These are phyloP conservation scores for Nicotiana otophora DNA, from an alignment of 257 asterid genomes.

Conservation along the genomic window DNA sequence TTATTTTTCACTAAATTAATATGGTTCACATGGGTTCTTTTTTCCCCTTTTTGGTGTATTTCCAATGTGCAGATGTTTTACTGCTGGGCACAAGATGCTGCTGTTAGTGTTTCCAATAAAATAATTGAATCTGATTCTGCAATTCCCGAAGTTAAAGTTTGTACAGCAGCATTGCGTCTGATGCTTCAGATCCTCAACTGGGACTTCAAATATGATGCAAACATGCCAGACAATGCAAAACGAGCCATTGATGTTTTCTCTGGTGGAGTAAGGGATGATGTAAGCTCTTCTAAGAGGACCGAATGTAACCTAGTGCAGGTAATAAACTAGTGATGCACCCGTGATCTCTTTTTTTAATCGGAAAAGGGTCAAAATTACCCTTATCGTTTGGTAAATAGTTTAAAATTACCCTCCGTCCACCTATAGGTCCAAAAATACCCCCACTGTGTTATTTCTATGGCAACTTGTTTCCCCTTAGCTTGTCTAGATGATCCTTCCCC, in stretches of 20 bases:
- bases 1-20: slow-evolving; percentile 14
- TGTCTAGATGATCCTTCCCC: no score
- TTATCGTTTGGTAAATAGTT: no score
- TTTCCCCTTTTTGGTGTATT: slow-evolving; percentile 5
- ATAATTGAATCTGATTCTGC: slow-evolving; percentile 57
- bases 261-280: slow-evolving; percentile 46
- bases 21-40: not conserved
- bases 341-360: not conserved
- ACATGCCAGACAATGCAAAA: slow-evolving; percentile 36
- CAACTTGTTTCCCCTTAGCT: no score
- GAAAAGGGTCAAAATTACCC: no score
- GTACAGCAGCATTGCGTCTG: slow-evolving; percentile 64
- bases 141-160: slow-evolving; percentile 78
- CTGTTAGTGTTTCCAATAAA: slow-evolving; percentile 52
- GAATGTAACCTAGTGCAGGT: slow-evolving; percentile 87
- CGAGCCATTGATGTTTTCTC: slow-evolving; percentile 50
- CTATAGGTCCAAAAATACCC: no score
- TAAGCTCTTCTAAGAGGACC: slow-evolving; percentile 37
- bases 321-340: slow-evolving; percentile 15
- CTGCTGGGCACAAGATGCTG: slow-evolving; percentile 89
- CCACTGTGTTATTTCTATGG: no score
- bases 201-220: slow-evolving; percentile 64
- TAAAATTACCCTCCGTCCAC: no score
- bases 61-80: slow-evolving; percentile 53
- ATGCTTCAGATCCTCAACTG: slow-evolving; percentile 92